Evolutionary conservation across 495 filamentous ascomycete genomes (phyloP), one percentile per base, ranked within the genome.

Genomic region (Aspergillus biplanus): DNA sequence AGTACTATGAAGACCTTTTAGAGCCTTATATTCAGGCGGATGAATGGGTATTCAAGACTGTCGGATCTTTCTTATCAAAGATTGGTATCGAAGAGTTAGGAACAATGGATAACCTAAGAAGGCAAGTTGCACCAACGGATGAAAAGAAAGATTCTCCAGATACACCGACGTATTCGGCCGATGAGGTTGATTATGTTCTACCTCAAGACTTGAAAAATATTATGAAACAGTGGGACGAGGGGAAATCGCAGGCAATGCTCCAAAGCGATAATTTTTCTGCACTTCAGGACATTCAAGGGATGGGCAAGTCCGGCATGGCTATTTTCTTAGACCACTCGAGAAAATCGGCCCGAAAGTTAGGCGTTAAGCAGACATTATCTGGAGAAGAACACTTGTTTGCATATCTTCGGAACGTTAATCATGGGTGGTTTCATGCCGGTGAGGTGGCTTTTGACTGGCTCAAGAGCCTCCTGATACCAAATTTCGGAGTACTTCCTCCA

Each of bases 241-340:
- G 75, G 5, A 88, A 85, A 70, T 81, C 83, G 21, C 84, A 82
- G 39, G 78, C 81, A 18, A 79, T 86, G 58, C 69, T 83, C 9
- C 80, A 84, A 63, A 82, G 81, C 32, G 84, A 87, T 58, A 84
- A 81, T 46, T 65, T 82, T 35, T 69, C 86, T 69, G 49, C 77
- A 69, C 42, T 83, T 72, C 65, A 82, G 76, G 69, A 75, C 54
- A 71, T 77, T 34, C 75, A 68, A 37, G 71, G 76, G n/a, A 66
- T 80, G 73, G 67, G 84, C 80, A 80, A 77, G 76, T 67, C 86
- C 75, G 73, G 89, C 69, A 75, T 94, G 9, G 84, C 89, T 13
- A 87, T 90, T 5, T 95, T 96, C 63, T 81, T 94, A 6, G 91
- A 93, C 56, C 87, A 93, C 67, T 87, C 91, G 1, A 91, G 89